Conservation (phyloP, 805 yeast species). For the Kodamaea kaohsiungensis region DNA sequence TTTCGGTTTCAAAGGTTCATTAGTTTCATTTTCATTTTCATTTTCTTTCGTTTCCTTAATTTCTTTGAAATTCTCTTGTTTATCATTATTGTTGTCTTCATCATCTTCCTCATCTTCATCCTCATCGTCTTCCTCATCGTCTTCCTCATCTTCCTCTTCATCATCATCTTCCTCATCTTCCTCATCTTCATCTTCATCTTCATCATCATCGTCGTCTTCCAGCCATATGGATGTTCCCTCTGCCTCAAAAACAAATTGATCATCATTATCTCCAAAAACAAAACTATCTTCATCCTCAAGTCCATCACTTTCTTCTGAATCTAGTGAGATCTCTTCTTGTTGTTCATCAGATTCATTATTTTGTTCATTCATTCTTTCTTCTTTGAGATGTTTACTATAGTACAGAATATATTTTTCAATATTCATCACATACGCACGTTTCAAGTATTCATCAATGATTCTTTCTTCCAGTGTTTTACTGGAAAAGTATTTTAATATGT, state of each 20-base stretch:
- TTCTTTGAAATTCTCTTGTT: background rate
- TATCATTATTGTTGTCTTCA: background rate
- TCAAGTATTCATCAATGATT: slow-evolving; percentile 12
- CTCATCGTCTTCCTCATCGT: slow-evolving; percentile 3
- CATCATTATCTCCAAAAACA: slow-evolving; percentile 7
- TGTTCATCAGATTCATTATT: background rate
- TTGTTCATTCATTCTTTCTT: background rate
- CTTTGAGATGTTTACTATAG: background rate
- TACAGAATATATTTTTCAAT: slow-evolving; percentile 17
- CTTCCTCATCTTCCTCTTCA: slow-evolving; percentile 3
- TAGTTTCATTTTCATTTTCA: background rate
- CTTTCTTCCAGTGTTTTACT: slow-evolving; percentile 9
- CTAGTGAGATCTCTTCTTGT: background rate
- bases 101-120: slow-evolving; percentile 4
- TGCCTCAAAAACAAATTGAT: slow-evolving; percentile 6
- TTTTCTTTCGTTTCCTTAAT: background rate
- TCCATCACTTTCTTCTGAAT: slow-evolving; percentile 2
- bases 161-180: background rate
- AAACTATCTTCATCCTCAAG: slow-evolving; percentile 8
- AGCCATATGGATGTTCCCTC: slow-evolving; percentile 3
- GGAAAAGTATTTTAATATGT: slow-evolving; percentile 13
- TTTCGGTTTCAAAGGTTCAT: background rate
- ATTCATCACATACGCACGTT: slow-evolving; percentile 20
- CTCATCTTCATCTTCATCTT: background rate
- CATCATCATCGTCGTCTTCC: slow-evolving; percentile 6